Conservation (phyloP, 768 basidiomycete species). For the Phlegmacium glaucopus region DNA sequence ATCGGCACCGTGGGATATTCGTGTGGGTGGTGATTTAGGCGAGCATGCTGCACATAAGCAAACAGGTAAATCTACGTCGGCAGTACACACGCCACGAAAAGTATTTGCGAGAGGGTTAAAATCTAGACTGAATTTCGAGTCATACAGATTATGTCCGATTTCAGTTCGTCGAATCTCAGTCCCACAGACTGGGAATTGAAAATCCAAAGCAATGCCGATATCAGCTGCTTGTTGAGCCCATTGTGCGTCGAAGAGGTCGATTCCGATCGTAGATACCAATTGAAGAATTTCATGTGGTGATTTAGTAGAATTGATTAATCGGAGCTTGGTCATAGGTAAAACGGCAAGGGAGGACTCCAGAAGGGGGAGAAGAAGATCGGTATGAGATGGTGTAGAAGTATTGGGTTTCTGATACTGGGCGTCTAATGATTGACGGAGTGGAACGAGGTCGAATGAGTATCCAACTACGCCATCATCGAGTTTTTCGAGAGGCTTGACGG, state of each 20-base stretch:
- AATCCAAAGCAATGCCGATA: constrained; percentile 75
- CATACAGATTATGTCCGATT: constrained; percentile 75
- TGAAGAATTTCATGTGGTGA: constrained; percentile 77
- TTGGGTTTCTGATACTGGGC: constrained; percentile 10
- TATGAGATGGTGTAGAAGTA: constrained; percentile 6
- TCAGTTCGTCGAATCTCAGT: constrained; percentile 26
- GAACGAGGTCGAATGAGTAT: constrained; percentile 67
- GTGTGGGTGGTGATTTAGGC: constrained; percentile 31
- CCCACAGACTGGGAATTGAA: constrained; percentile 54
- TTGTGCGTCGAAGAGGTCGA: constrained; percentile 72
- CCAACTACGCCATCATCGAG: constrained; percentile 71
- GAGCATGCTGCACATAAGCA: constrained; percentile 61
- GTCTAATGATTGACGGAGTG: constrained; percentile 34
- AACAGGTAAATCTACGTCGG: constrained; percentile 8
- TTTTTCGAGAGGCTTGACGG: constrained; percentile 42
- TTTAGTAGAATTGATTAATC: constrained; percentile 50
- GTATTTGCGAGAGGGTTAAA: constrained; percentile 50
- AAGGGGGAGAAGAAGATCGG: constrained; percentile 32
- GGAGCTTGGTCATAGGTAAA: constrained; percentile 55
- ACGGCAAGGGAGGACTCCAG: constrained; percentile 56
- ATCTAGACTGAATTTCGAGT: constrained; percentile 52
- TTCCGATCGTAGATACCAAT: constrained; percentile 59
- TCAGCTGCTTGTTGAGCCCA: constrained; percentile 72
- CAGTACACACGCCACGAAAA: constrained; percentile 23
- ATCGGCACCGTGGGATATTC: constrained; percentile 49